Conservation (phyloP, 2,329 filamentous ascomycete species). For the Claviceps fusiformis region DNA sequence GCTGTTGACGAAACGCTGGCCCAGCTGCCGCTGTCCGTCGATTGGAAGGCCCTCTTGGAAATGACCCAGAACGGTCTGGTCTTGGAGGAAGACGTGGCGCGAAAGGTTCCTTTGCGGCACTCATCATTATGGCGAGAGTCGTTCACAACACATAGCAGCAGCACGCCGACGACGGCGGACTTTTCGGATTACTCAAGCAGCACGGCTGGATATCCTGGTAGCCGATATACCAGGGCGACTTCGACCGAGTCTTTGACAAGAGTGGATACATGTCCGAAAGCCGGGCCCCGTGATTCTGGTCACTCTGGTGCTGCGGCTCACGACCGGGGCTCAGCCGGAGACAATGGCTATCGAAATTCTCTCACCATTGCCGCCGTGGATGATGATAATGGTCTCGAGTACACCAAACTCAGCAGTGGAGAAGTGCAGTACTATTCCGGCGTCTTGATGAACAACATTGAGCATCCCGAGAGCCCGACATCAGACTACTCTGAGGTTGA, state of each 20-base stretch:
- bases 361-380: constrained; percentile 1
- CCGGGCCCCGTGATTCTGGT: neutral
- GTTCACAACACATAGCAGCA: constrained; percentile 19
- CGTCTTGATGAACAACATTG: neutral
- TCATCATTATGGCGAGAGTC: constrained; percentile 24
- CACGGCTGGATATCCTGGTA: constrained; percentile 24
- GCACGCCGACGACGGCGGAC: constrained; percentile 21
- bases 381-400: neutral
- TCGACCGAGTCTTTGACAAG: constrained; percentile 22
- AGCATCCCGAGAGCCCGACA: constrained; percentile 5
- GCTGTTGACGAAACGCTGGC: constrained; percentile 6
- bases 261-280: constrained; percentile 7
- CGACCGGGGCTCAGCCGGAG: constrained; percentile 1
- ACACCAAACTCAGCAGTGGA: neutral
- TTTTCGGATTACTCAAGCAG: constrained; percentile 27
- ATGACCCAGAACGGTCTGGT: neutral
- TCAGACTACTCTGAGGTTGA: constrained; percentile 18
- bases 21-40: constrained; percentile 2
- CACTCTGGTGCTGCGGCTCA: neutral
- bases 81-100: constrained; percentile 2
- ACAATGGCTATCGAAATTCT: constrained; percentile 1
- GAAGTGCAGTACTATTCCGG: neutral
- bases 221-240: constrained; percentile 30
- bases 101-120: constrained; percentile 3
- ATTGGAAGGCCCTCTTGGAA: constrained; percentile 3